Conservation (phyloP, 2,329 filamentous ascomycete species). For the Verticillium isaacii region DNA sequence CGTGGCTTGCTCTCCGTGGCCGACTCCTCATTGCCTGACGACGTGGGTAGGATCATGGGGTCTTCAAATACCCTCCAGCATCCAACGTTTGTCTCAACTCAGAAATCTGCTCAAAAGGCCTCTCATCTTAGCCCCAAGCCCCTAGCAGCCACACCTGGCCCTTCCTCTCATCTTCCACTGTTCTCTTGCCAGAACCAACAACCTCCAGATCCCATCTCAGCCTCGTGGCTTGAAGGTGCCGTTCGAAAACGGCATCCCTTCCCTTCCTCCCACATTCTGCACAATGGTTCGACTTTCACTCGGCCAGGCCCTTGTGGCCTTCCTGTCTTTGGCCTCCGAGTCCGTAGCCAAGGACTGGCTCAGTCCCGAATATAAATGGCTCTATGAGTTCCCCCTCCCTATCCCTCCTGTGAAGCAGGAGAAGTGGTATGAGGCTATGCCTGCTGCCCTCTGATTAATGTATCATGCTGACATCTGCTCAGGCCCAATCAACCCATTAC, state of each 20-base stretch:
- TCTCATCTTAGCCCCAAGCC: conserved; percentile 1
- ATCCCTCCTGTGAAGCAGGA: conserved; percentile 37
- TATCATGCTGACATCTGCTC: background rate
- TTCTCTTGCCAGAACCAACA: background rate
- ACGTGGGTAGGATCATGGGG: background rate
- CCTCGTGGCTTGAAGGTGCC: background rate
- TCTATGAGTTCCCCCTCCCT: conserved; percentile 35
- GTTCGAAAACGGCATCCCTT: background rate
- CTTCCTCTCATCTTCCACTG: background rate
- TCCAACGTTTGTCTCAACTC: background rate
- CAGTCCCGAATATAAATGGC: conserved; percentile 28
- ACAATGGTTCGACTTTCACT: conserved; percentile 9
- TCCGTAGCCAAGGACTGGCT: conserved; percentile 15
- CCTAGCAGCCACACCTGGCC: background rate
- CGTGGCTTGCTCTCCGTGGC: background rate
- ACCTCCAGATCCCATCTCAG: conserved; percentile 1
- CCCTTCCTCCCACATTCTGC: background rate
- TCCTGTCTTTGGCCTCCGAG: conserved; percentile 8
- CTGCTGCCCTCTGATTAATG: fast-evolving
- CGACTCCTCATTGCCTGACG: background rate
- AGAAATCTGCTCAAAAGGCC: background rate
- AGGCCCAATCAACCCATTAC: conserved; percentile 11
- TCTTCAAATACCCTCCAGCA: conserved; percentile 6
- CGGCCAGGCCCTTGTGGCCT: conserved; percentile 8
- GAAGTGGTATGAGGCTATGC: conserved; percentile 25